Evolutionary conservation across 352 stramenopile genomes (phyloP), one percentile per base, ranked within the genome.

Genomic region (Phytophthora hibernalis): DNA sequence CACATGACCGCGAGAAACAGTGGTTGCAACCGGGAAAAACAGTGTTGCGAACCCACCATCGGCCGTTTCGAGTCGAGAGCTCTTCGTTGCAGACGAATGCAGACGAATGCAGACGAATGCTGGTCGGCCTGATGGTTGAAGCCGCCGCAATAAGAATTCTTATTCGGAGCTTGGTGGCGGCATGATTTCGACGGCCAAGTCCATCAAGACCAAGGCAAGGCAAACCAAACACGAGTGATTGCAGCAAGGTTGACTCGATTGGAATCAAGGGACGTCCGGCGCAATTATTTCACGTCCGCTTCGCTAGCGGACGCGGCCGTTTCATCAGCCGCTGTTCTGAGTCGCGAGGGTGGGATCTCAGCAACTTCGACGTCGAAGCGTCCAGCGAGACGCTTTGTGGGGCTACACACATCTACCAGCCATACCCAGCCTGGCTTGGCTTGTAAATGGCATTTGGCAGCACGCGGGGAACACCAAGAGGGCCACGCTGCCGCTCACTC

Each of bases 41-140:
- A 4, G n/a, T 20, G 37, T 20, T 40, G 42, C 26, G 48, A n/a
- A n/a, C n/a, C n/a, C n/a, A n/a, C n/a, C n/a, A n/a, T n/a, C 24
- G 13, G 56, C 37, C 44, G 61, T 64, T 64, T 47, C 54, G 62
- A 15, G 53, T 47, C 54, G 62, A 15, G 53, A 65, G 47, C 54
- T 70, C 61, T 47, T 59, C 20, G 11, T 26, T 59, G 61, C 44
- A 64, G 53, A 65, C 54, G 61, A 70, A 58, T 54, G 42, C 45
- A n/a, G n/a, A n/a, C n/a, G n/a, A n/a, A n/a, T 59, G 61, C 44
- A 64, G 53, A 65, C 54, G 61, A 70, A 58, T 54, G 42, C 45
- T 21, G 55, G 22, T 22, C 8, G 31, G 5, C 26, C 26, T 31
- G 24, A 21, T 52, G 54, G 33, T 50, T 60, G 16, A 43, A 43